A percentile compares a stretch with the other conserved stretches of the same genome.
These are phyloP conservation scores for Stephanodiscus triporus DNA, from an alignment of 108 stramenopile species.

Conservation along the genomic window DNA sequence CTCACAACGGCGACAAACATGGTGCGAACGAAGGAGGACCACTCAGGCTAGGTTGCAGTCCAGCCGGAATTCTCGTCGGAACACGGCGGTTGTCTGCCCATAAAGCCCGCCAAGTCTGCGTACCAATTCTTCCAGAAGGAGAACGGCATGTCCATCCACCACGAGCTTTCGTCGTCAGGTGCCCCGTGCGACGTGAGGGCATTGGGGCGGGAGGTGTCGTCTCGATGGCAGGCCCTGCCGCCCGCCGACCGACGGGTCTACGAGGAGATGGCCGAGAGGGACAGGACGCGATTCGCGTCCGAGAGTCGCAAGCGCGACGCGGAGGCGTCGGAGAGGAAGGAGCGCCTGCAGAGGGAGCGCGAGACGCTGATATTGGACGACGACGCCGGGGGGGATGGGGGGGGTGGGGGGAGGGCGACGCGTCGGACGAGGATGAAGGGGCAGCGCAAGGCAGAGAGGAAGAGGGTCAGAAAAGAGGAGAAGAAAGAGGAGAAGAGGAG, in stretches of 20 bases:
- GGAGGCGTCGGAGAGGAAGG: slow-evolving; percentile 41
- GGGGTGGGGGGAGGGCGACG: slow-evolving; percentile 48
- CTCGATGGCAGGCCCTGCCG: slow-evolving; percentile 56
- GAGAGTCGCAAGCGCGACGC: slow-evolving; percentile 82
- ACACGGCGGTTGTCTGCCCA: slow-evolving; percentile 24
- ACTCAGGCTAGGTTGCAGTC: slow-evolving; percentile 85
- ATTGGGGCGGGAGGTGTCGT: slow-evolving; percentile 60
- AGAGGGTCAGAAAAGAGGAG: slow-evolving; percentile 33
- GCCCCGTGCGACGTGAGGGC: slow-evolving; percentile 63
- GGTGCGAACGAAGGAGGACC: slow-evolving; percentile 72
- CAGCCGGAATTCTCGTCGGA: slow-evolving; percentile 68
- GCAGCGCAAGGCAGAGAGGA: slow-evolving; percentile 28
- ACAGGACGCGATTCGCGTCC: slow-evolving; percentile 56
- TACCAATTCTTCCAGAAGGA: slow-evolving; percentile 75
- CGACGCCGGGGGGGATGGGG: slow-evolving; percentile 37
- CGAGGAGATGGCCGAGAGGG: slow-evolving; percentile 59
- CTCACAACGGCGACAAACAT: no score
- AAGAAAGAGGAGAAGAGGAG: slow-evolving; percentile 28
- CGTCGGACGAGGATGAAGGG: slow-evolving; percentile 33
- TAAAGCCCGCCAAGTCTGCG: slow-evolving; percentile 67
- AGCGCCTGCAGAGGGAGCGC: slow-evolving; percentile 16
- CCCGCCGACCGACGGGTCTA: slow-evolving; percentile 47
- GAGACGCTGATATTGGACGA: slow-evolving; percentile 52
- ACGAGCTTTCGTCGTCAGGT: slow-evolving; percentile 48
- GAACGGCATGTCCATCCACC: slow-evolving; percentile 58